Base-by-base conservation (phyloP, 441 rosid species). In the Adansonia grandidieri region DNA sequence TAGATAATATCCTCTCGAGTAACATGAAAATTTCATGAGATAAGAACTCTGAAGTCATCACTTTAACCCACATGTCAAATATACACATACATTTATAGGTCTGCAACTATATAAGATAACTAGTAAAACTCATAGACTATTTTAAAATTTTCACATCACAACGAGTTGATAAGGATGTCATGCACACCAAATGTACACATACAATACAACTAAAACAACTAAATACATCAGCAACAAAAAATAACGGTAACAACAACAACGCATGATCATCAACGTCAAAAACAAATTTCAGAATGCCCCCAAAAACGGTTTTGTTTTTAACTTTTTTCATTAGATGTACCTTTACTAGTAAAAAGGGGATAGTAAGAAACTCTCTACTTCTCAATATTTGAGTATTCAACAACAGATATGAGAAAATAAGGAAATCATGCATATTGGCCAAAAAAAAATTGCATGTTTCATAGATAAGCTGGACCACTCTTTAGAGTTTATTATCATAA, bases 1-100 rank as follows among this genome's bases (percentile, higher is more conserved):
- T 32, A 53, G 24, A 40, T 54, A 20, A 48, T 13, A 69, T 56
- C 37, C 11, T 54, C 63, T 56, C n/a, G 19, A 17, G 11, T 17
- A 72, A 57, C 64, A 72, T 40, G n/a, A 56, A 71, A 54, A 0
- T 15, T n/a, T 54, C 75, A 71, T 71, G 15, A 28, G 51, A 51
- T 28, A 28, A 10, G 15, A 71, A 45, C 9, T 4, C 24, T 9
- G 72, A 45, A 19, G 53, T 44, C 48, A 68, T 44, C 24, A 68
- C 1, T 44, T 67, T 44, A 67, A 19, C 71, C 71, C 54, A 68
- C 54, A 45, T 6, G 4, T 67, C 71, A 44, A 14, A 28, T 13
- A 40, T 10, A 45, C 37, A 44, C 53, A 45, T 44, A 67, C n/a
- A 68, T 19, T 11, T 20, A 68, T 20, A n/a, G 50, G 53, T 11